These are phyloP conservation scores for Quercus phellos DNA, from an alignment of 331 rosid genomes.

Conservation along the genomic window DNA sequence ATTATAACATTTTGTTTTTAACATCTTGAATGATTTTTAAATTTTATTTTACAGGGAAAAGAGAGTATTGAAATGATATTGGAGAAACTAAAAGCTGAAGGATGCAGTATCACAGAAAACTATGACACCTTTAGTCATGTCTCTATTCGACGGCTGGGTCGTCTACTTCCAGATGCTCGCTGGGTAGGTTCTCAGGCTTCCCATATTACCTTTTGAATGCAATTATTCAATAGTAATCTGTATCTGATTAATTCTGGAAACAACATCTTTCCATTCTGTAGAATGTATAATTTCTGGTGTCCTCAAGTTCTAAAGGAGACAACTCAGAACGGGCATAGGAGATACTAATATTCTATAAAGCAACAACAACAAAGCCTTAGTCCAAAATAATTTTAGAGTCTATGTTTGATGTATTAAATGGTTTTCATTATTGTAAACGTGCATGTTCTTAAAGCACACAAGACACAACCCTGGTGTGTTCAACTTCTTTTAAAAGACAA, in stretches of 20 bases:
- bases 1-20: background rate
- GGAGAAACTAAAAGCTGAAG: conserved; percentile 35
- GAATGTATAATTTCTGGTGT: background rate
- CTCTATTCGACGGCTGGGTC: conserved; percentile 66
- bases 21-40: conserved; percentile 1
- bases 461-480: background rate
- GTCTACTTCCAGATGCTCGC: conserved; percentile 66
- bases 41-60: conserved; percentile 39
- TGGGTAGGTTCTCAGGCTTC: conserved; percentile 44
- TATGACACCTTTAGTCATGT: conserved; percentile 48
- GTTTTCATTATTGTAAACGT: background rate
- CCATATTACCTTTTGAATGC: background rate
- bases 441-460: background rate
- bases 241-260: background rate
- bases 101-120: conserved; percentile 25
- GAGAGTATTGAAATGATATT: conserved; percentile 51
- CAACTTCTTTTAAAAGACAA: background rate
- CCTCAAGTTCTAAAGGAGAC: too few species aligned
- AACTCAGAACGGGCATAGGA: too few species aligned
- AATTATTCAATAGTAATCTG: background rate
- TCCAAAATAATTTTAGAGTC: too few species aligned
- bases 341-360: too few species aligned
- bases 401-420: background rate
- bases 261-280: background rate
- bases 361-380: too few species aligned